These are phyloP conservation scores for Pseudogymnoascus verrucosus DNA, from an alignment of 2,329 filamentous ascomycete genomes.

Conservation along the genomic window DNA sequence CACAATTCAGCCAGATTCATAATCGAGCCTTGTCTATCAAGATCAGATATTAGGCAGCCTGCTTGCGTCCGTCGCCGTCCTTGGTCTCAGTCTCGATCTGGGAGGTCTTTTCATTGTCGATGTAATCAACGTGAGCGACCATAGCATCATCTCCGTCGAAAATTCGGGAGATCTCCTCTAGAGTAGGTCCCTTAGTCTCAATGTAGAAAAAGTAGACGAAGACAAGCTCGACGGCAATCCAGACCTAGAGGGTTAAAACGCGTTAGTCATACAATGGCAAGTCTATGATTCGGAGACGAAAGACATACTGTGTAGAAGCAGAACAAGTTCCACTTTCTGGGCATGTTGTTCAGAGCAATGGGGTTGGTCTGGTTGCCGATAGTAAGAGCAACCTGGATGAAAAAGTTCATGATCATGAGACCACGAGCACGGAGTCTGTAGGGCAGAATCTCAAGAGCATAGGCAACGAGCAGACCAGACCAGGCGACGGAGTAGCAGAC, in stretches of 20 bases:
- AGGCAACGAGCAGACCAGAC: slow-evolving; percentile 49
- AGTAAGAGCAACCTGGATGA: slow-evolving; percentile 29
- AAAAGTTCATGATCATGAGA: slow-evolving; percentile 57
- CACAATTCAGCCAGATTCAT: too few species aligned
- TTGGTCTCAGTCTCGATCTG: not conserved
- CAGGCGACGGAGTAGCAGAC: slow-evolving; percentile 48
- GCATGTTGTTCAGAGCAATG: slow-evolving; percentile 51
- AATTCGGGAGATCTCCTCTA: slow-evolving; percentile 4
- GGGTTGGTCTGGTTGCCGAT: slow-evolving; percentile 51
- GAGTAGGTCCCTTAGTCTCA: slow-evolving; percentile 7
- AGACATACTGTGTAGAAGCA: slow-evolving; percentile 50
- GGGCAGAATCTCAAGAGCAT: slow-evolving; percentile 43
- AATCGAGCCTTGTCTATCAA: too few species aligned
- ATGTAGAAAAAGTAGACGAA: slow-evolving; percentile 10
- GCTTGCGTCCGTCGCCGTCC: not conserved
- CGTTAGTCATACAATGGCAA: slow-evolving; percentile 12
- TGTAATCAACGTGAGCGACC: not conserved
- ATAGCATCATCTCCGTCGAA: slow-evolving; percentile 11
- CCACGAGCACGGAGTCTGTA: slow-evolving; percentile 36
- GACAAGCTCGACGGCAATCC: slow-evolving; percentile 42
- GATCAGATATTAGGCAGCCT: not conserved
- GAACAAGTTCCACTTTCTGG: slow-evolving; percentile 58
- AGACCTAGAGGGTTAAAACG: slow-evolving; percentile 30
- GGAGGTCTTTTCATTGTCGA: not conserved
- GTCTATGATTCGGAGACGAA: not conserved